Evolutionary conservation across 148 eudicot genomes (phyloP).

Genomic region (Amaranthus hypochondriacus): DNA sequence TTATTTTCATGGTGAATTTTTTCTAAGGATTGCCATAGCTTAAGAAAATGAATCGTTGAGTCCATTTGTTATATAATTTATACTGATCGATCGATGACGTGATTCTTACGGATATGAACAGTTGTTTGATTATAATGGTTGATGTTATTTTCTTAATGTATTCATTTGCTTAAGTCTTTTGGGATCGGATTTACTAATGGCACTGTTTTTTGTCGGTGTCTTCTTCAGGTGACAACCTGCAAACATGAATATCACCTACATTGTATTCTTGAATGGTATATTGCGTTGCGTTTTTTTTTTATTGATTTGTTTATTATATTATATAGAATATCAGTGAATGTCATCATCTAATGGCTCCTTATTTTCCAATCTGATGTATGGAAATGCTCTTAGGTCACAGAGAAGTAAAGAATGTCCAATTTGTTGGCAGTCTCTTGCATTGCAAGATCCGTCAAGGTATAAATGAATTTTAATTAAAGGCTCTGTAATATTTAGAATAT

Average conservation of each 20-base stretch:
- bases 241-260: constrained; percentile 88
- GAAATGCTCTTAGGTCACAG: constrained; percentile 46
- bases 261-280: constrained; percentile 82
- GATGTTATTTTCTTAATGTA: background rate
- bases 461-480: background rate
- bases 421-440: constrained; percentile 65
- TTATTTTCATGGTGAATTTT: background rate
- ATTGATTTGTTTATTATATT: background rate
- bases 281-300: background rate
- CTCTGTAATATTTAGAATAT: background rate
- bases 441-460: constrained; percentile 71
- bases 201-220: background rate
- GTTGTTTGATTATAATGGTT: background rate
- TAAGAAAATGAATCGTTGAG: background rate
- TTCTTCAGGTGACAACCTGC: constrained; percentile 59
- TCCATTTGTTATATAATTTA: background rate
- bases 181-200: background rate
- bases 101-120: background rate
- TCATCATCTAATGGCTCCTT: background rate
- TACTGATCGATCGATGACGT: background rate
- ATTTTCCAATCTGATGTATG: background rate
- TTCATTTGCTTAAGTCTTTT: background rate
- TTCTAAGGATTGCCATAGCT: background rate
- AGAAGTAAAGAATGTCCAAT: constrained; percentile 84
- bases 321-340: background rate